Percentiles rank a stretch among this genome's conserved stretches.
These are phyloP conservation scores for Arthroderma sp. DNA, from an alignment of 2,329 filamentous ascomycete genomes.

Conservation along the genomic window DNA sequence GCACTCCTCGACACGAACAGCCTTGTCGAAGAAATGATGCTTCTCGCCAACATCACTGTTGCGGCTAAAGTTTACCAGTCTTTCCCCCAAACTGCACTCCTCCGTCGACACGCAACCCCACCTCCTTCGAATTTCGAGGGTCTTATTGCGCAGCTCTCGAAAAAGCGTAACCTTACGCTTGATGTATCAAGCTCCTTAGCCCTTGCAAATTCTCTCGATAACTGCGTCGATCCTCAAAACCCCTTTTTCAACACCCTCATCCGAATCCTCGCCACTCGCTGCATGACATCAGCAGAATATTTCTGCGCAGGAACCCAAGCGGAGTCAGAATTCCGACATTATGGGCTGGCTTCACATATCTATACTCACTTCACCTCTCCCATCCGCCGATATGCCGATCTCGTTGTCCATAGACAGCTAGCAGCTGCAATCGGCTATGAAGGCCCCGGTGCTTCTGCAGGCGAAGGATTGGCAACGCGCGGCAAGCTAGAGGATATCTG, in stretches of 20 bases:
- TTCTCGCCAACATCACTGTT: slow-evolving; percentile 92
- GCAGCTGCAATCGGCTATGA: slow-evolving; percentile 89
- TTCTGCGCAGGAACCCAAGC: slow-evolving; percentile 90
- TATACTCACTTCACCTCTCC: slow-evolving; percentile 98
- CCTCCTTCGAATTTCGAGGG: slow-evolving; percentile 96
- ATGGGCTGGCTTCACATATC: slow-evolving; percentile 88
- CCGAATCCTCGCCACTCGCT: slow-evolving; percentile 91
- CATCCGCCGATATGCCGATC: slow-evolving; percentile 93
- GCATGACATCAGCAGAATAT: slow-evolving; percentile 99
- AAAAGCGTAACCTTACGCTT: slow-evolving; percentile 70
- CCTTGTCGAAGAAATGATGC: slow-evolving; percentile 97
- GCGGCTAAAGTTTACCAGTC: slow-evolving; percentile 79
- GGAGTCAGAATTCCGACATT: slow-evolving; percentile 90
- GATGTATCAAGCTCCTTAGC: slow-evolving; percentile 77
- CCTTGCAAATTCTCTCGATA: slow-evolving; percentile 84
- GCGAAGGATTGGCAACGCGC: slow-evolving; percentile 66
- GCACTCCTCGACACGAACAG: slow-evolving; percentile 90
- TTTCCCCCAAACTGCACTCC: slow-evolving; percentile 88
- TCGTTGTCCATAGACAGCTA: slow-evolving; percentile 85
- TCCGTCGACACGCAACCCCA: slow-evolving; percentile 81
- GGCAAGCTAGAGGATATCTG: slow-evolving; percentile 83
- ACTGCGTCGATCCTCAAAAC: slow-evolving; percentile 63
- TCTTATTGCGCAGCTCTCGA: slow-evolving; percentile 75
- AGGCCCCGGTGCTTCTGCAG: slow-evolving; percentile 49
- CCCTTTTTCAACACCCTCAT: slow-evolving; percentile 98